Evolutionary conservation across 2,329 filamentous ascomycete species (phyloP).

Genomic region (Colletotrichum costaricense): DNA sequence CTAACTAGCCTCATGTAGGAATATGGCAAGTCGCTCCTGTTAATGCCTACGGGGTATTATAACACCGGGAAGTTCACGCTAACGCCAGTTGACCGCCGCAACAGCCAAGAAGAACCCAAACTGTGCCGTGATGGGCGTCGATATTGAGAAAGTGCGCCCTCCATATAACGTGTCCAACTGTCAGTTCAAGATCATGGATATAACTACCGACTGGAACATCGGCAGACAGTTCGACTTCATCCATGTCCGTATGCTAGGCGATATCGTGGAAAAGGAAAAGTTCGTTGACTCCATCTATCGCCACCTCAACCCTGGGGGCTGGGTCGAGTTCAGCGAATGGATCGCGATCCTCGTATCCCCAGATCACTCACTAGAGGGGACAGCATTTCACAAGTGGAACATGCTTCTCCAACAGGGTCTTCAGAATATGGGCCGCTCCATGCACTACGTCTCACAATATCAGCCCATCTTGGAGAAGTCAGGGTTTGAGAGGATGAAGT

Average conservation of each 20-base stretch:
- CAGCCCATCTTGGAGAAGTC: slow-evolving; percentile 38
- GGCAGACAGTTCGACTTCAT: slow-evolving; percentile 44
- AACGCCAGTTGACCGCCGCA: background rate
- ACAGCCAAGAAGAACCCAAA: slow-evolving; percentile 41
- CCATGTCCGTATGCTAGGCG: slow-evolving; percentile 46
- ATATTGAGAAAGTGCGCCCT: slow-evolving; percentile 44
- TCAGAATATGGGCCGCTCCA: slow-evolving; percentile 44
- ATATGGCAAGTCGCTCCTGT: slow-evolving; percentile 37
- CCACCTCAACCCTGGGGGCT: slow-evolving; percentile 39
- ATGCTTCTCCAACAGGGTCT: slow-evolving; percentile 42
- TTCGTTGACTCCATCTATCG: slow-evolving; percentile 45
- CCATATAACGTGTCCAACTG: slow-evolving; percentile 42
- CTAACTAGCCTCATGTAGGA: slow-evolving; percentile 36
- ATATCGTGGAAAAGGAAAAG: slow-evolving; percentile 41
- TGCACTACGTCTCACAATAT: slow-evolving; percentile 42
- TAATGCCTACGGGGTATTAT: background rate
- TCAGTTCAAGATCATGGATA: slow-evolving; percentile 43
- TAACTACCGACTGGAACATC: slow-evolving; percentile 42
- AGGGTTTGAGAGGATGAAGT: slow-evolving; percentile 41
- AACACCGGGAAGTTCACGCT: background rate
- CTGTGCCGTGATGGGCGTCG: slow-evolving; percentile 43
- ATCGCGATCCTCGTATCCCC: slow-evolving; percentile 44
- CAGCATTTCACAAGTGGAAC: slow-evolving; percentile 45
- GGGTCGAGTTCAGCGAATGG: slow-evolving; percentile 49
- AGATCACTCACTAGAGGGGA: slow-evolving; percentile 46